Conservation (phyloP, 805 yeast species). For the Clavispora carvajalis region DNA sequence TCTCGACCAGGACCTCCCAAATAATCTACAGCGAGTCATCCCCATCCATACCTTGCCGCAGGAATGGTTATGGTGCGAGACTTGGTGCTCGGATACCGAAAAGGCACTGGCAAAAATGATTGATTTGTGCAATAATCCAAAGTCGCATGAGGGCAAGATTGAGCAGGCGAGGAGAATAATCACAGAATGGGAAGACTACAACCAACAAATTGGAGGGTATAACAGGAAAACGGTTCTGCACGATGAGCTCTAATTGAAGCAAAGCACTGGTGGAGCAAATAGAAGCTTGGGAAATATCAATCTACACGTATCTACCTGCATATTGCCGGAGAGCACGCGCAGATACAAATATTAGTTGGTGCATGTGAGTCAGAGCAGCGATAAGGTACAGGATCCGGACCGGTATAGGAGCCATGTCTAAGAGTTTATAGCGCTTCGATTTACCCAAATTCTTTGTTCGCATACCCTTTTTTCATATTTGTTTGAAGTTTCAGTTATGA, state of each 20-base stretch:
- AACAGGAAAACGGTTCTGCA: slow-evolving; percentile 4
- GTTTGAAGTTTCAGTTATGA: slow-evolving; percentile 20
- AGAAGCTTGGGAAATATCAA: too few species aligned
- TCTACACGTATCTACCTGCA: too few species aligned
- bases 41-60: slow-evolving; percentile 71
- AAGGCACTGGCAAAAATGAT: slow-evolving; percentile 65
- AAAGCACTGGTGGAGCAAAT: too few species aligned
- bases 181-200: slow-evolving; percentile 73
- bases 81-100: slow-evolving; percentile 75
- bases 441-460: background rate
- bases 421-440: background rate
- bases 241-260: slow-evolving; percentile 11
- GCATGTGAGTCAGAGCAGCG: background rate
- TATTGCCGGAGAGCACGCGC: too few species aligned
- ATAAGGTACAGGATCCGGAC: slow-evolving; percentile 2
- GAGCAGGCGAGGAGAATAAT: slow-evolving; percentile 71
- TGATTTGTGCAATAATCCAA: slow-evolving; percentile 79
- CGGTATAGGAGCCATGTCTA: slow-evolving; percentile 1
- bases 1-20: slow-evolving; percentile 91
- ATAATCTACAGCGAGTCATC: slow-evolving; percentile 65
- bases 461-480: background rate
- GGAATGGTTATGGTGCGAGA: slow-evolving; percentile 92
- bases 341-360: background rate
- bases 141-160: slow-evolving; percentile 73
- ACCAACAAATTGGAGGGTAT: slow-evolving; percentile 39